Conservation (phyloP, 108 stramenopile genomes). For the Aurantiochytrium sp. region DNA sequence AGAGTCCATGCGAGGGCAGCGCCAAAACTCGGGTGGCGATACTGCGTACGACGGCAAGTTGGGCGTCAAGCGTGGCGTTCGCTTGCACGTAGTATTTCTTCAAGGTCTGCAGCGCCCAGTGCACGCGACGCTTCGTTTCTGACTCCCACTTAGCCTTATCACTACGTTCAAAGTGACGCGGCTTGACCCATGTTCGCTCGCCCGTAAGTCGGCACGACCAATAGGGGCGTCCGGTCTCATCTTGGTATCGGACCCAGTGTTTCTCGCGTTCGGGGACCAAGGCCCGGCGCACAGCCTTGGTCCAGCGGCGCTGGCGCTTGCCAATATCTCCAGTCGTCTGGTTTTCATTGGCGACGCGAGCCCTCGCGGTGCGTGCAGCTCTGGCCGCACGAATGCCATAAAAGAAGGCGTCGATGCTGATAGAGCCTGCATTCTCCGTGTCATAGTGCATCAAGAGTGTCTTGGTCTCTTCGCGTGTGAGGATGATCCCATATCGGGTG, state of each 20-base stretch:
- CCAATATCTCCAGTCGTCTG: background rate
- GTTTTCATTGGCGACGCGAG: background rate
- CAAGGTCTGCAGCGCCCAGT: background rate
- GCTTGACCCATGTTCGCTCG: conserved; percentile 7
- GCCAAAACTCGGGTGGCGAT: background rate
- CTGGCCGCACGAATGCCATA: background rate
- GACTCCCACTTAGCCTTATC: background rate
- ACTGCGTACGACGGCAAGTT: background rate
- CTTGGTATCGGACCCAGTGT: background rate
- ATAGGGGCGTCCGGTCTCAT: background rate
- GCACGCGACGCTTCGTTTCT: background rate
- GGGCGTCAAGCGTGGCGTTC: background rate
- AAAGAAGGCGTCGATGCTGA: conserved; percentile 1
- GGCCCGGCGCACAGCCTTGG: background rate
- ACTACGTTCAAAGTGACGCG: background rate
- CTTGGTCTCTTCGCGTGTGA: background rate
- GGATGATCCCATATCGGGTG: background rate
- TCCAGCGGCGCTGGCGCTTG: background rate
- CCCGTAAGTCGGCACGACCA: background rate
- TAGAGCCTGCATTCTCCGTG: background rate
- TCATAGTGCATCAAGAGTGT: background rate
- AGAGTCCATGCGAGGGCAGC: background rate
- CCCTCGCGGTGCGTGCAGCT: background rate
- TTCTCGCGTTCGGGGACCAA: background rate
- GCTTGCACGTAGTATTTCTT: background rate